These are phyloP conservation scores for Tylopilus rubrobrunneus DNA, from an alignment of 768 basidiomycete species.

Conservation along the genomic window DNA sequence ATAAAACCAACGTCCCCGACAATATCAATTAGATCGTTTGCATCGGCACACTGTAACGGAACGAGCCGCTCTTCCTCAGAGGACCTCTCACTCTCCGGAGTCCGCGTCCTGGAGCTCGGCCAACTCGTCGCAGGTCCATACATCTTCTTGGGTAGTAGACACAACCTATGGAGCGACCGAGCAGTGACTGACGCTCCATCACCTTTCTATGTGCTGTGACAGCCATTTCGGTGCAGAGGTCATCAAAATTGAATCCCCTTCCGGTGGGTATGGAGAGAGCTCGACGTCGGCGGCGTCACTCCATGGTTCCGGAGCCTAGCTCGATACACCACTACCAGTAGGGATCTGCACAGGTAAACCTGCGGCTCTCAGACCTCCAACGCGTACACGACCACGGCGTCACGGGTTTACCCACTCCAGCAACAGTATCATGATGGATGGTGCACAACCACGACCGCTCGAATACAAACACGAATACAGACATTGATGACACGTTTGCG, in stretches of 20 bases:
- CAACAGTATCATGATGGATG: too few species aligned
- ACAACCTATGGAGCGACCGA: background rate
- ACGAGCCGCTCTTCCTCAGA: conserved; percentile 7
- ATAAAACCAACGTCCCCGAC: too few species aligned
- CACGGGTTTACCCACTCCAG: too few species aligned
- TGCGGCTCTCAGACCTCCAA: too few species aligned
- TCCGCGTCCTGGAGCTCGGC: conserved; percentile 65
- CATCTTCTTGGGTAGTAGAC: conserved; percentile 59
- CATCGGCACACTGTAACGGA: conserved; percentile 8
- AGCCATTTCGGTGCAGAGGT: conserved; percentile 73
- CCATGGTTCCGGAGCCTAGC: conserved; percentile 69
- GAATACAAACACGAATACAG: too few species aligned
- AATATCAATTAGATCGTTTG: conserved; percentile 5
- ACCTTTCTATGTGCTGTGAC: background rate
- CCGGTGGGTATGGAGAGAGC: conserved; percentile 64
- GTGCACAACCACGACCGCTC: too few species aligned
- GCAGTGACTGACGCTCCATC: background rate
- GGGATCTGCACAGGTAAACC: too few species aligned
- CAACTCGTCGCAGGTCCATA: conserved; percentile 69
- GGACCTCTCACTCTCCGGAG: conserved; percentile 55
- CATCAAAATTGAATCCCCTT: conserved; percentile 68
- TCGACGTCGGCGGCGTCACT: conserved; percentile 66
- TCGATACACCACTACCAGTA: too few species aligned
- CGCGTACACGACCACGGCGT: too few species aligned
- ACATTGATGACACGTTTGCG: too few species aligned